Conservation (phyloP, 2,329 filamentous ascomycete species). For the Pyrenochaeta sp. region DNA sequence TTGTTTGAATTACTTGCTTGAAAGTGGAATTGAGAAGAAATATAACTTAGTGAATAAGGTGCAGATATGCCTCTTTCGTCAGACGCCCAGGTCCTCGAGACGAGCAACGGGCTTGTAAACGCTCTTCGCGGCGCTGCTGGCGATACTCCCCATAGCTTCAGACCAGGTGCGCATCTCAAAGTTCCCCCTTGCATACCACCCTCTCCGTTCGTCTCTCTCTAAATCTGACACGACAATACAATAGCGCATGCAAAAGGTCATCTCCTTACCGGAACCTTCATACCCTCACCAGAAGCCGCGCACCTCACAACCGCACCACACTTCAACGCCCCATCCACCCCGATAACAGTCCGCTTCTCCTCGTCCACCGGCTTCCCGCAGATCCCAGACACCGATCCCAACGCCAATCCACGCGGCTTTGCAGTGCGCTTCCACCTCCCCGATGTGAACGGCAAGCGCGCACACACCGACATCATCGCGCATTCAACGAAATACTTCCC, state of each 20-base stretch:
- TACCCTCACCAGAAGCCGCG: constrained; percentile 55
- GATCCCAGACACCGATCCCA: constrained; percentile 59
- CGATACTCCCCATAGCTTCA: constrained; percentile 30
- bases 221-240: constrained; percentile 5
- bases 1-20: background rate
- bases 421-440: constrained; percentile 61
- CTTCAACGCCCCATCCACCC: constrained; percentile 56
- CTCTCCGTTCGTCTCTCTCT: background rate
- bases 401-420: constrained; percentile 59
- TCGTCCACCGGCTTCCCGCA: constrained; percentile 61
- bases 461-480: constrained; percentile 65
- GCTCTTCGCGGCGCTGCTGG: constrained; percentile 36
- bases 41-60: background rate
- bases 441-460: constrained; percentile 46
- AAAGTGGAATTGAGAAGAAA: background rate
- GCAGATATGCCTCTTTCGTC: constrained; percentile 42
- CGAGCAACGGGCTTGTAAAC: constrained; percentile 38
- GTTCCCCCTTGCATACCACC: background rate
- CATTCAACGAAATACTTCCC: constrained; percentile 65
- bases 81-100: constrained; percentile 35
- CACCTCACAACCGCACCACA: constrained; percentile 59
- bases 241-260: constrained; percentile 64
- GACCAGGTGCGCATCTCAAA: constrained; percentile 37
- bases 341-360: constrained; percentile 61
- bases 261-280: constrained; percentile 63